Conservation (phyloP, 1,139 yeast genomes). For the Diutina pseudorugosa region DNA sequence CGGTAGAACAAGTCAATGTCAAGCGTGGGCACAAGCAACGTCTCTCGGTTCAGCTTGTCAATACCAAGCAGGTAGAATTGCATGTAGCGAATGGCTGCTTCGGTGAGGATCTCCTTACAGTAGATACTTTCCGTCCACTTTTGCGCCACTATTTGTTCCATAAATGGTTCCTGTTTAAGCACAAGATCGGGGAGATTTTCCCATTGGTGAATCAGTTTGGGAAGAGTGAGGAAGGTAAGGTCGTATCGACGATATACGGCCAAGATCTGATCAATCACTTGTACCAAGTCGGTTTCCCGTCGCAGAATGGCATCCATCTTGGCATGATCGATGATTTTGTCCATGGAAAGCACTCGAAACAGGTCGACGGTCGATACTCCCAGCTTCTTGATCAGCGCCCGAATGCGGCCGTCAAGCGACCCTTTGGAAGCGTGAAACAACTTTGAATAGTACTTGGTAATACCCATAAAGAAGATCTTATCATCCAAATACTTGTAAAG, state of each 20-base stretch:
- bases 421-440: neutral
- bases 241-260: conserved; percentile 6
- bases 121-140: conserved; percentile 19
- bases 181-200: conserved; percentile 23
- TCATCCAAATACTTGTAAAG: conserved; percentile 12
- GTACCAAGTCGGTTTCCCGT: neutral
- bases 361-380: neutral
- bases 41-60: conserved; percentile 5
- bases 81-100: conserved; percentile 15
- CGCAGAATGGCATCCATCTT: conserved; percentile 2
- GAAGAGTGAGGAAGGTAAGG: conserved; percentile 13
- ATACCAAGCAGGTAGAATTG: conserved; percentile 14
- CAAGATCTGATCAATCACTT: neutral
- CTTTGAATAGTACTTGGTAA: conserved; percentile 1
- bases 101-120: conserved; percentile 12
- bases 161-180: conserved; percentile 20
- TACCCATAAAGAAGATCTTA: conserved; percentile 2
- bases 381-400: conserved; percentile 3
- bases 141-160: conserved; percentile 17
- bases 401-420: neutral
- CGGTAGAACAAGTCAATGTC: conserved; percentile 31
- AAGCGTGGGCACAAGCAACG: conserved; percentile 22
- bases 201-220: conserved; percentile 10
- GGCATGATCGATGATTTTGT: neutral
- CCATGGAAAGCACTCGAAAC: neutral